A percentile compares a stretch with the other conserved stretches of the same genome.
Evolutionary conservation across 495 filamentous ascomycete species (phyloP).

Genomic region (Podospora sp.): DNA sequence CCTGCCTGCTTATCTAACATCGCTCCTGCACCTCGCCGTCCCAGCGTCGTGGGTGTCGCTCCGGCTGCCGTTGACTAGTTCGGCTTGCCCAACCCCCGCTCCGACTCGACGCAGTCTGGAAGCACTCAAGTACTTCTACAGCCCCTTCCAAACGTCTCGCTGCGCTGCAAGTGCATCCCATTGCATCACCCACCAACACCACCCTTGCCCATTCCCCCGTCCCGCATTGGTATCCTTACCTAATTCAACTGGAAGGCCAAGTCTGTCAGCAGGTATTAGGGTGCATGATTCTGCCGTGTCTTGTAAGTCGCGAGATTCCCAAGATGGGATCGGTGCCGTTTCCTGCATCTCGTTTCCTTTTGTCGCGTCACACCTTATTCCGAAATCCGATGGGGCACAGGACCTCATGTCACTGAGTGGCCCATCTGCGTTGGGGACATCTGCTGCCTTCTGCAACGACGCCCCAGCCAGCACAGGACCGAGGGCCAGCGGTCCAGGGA

Average conservation of each 20-base stretch:
- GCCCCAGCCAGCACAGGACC: neutral
- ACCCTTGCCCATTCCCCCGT: neutral
- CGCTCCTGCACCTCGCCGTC: constrained; percentile 5
- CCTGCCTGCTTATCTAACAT: constrained; percentile 11
- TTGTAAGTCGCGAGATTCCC: constrained; percentile 21
- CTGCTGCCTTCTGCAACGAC: neutral
- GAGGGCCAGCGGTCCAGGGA: neutral
- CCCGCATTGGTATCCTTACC: constrained; percentile 14
- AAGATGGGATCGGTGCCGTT: constrained; percentile 16
- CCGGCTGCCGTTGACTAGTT: neutral
- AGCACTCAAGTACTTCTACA: neutral
- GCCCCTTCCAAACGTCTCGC: neutral
- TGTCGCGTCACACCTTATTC: neutral
- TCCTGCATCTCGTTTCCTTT: neutral
- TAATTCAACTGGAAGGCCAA: constrained; percentile 11
- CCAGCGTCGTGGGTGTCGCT: neutral
- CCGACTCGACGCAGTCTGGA: neutral
- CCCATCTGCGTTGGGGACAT: neutral
- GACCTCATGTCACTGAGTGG: neutral
- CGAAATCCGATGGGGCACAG: neutral
- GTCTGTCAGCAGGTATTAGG: constrained; percentile 7
- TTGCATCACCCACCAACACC: constrained; percentile 1
- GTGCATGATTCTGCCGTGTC: constrained; percentile 13
- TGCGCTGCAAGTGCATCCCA: constrained; percentile 3
- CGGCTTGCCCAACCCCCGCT: constrained; percentile 2